Conservation (phyloP, 2,329 filamentous ascomycete species). For the Ilyonectria destructans region DNA sequence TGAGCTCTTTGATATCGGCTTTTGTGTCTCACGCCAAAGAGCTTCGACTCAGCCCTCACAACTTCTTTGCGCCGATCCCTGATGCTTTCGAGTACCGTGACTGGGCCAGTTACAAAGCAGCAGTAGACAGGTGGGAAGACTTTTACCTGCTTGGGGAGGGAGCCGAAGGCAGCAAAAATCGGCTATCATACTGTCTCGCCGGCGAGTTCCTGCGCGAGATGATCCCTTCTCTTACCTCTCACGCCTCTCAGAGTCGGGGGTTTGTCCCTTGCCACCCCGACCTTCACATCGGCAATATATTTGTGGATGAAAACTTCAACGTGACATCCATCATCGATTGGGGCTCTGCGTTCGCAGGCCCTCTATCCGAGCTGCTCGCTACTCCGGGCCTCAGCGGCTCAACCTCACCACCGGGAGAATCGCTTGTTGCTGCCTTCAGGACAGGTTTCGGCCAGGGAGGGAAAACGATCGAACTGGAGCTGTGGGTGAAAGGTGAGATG, state of each 20-base stretch:
- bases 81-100: conserved; percentile 42
- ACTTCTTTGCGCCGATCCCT: conserved; percentile 52
- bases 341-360: conserved; percentile 41
- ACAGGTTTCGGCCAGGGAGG: conserved; percentile 27
- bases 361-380: conserved; percentile 38
- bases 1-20: conserved; percentile 46
- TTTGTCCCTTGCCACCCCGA: conserved; percentile 45
- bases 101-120: conserved; percentile 36
- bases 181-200: conserved; percentile 44
- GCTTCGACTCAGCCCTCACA: conserved; percentile 46
- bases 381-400: conserved; percentile 28
- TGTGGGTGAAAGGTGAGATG: conserved; percentile 33
- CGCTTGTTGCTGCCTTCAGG: conserved; percentile 30
- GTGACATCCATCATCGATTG: conserved; percentile 49
- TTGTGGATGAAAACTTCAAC: conserved; percentile 47
- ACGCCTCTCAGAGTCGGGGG: background rate
- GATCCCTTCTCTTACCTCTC: conserved; percentile 40
- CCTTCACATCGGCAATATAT: conserved; percentile 48
- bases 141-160: conserved; percentile 38
- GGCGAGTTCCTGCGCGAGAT: conserved; percentile 47
- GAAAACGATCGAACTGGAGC: conserved; percentile 10
- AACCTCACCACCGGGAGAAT: background rate
- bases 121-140: conserved; percentile 25
- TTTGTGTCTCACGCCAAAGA: conserved; percentile 45
- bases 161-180: conserved; percentile 43